Percentiles rank a stretch among this genome's conserved stretches.
phyloP scores from a whole-genome alignment of 169 alveolate species.

The Cyclospora cayetanensis region DNA sequence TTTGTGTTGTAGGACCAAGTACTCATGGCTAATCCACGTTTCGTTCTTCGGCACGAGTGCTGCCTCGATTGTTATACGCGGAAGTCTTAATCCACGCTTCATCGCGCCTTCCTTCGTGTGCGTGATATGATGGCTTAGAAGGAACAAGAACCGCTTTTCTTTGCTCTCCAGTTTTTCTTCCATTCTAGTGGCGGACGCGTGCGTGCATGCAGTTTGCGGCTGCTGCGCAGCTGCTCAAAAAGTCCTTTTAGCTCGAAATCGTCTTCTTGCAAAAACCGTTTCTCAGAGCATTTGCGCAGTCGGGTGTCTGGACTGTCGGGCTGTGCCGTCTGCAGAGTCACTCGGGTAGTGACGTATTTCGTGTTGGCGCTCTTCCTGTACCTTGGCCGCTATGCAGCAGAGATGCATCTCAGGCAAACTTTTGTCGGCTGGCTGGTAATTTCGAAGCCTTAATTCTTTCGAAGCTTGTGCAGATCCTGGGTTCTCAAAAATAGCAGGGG shows the following conservation, averaged over 20 bases:
- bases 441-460: not conserved
- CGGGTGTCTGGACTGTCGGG: too few relatives aligned
- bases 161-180: not conserved
- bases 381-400: constrained; percentile 60
- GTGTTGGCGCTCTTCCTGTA: constrained; percentile 49
- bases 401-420: constrained; percentile 39
- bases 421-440: constrained; percentile 52
- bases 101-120: constrained; percentile 55
- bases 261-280: too few relatives aligned
- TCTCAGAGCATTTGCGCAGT: too few relatives aligned
- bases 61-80: constrained; percentile 22
- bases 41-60: constrained; percentile 49
- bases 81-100: constrained; percentile 47
- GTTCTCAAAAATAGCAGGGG: not conserved
- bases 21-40: constrained; percentile 50
- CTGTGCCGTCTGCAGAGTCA: constrained; percentile 1
- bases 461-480: not conserved
- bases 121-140: too few relatives aligned
- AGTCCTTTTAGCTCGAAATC: too few relatives aligned
- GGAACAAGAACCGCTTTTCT: not conserved
- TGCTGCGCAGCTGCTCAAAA: too few relatives aligned
- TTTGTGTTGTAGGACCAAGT: not conserved
- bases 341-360: constrained; percentile 46
- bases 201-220: too few relatives aligned
- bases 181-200: not conserved